Percentiles rank a stretch among this genome's conserved stretches.
Evolutionary conservation across 1,284 basidiomycete genomes (phyloP).

Genomic region (Hypsizygus ulmarius): DNA sequence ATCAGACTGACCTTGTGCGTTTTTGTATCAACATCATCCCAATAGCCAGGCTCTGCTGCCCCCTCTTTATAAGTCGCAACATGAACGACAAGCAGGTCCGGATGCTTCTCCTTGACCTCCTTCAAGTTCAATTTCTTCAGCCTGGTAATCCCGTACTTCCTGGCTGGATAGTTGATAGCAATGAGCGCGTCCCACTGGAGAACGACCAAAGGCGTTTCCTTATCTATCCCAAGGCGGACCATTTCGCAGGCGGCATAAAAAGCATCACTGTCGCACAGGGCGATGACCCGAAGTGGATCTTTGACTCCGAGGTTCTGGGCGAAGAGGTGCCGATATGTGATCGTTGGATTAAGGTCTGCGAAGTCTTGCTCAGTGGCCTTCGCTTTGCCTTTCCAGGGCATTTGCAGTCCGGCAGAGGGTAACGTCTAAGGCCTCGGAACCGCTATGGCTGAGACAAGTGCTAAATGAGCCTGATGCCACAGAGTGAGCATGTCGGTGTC

Average conservation of each 20-base stretch:
- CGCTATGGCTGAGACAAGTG: too few species aligned
- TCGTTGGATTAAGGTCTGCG: conserved; percentile 57
- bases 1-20: conserved; percentile 83
- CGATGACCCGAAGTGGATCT: conserved; percentile 76
- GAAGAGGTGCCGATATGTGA: conserved; percentile 73
- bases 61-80: conserved; percentile 95
- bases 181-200: conserved; percentile 91
- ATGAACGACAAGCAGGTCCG: conserved; percentile 83
- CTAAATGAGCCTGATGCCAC: too few species aligned
- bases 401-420: neutral
- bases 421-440: too few species aligned
- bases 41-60: conserved; percentile 85
- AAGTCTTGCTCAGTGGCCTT: conserved; percentile 45
- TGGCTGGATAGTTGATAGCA: conserved; percentile 94
- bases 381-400: conserved; percentile 50
- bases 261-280: conserved; percentile 92
- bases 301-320: conserved; percentile 61
- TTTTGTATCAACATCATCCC: conserved; percentile 79
- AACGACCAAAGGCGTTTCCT: conserved; percentile 81
- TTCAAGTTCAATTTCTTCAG: conserved; percentile 72
- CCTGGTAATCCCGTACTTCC: conserved; percentile 84
- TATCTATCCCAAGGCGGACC: conserved; percentile 73
- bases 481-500: too few species aligned
- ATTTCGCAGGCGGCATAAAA: conserved; percentile 93
- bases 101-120: conserved; percentile 85